Base-by-base conservation (phyloP, 306 rosid species). In the Dryas drummondii region DNA sequence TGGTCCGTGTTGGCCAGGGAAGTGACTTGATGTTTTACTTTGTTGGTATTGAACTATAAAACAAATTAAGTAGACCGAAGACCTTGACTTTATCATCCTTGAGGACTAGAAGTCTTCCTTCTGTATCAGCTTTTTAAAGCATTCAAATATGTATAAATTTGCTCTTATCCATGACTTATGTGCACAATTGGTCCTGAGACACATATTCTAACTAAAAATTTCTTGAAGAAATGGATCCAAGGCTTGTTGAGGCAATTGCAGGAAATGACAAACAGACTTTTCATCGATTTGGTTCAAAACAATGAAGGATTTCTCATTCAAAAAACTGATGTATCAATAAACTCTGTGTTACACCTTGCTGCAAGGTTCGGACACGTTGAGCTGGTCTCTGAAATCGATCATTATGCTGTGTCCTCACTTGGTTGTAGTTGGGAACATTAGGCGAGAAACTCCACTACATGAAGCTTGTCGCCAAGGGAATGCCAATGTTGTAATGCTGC, bases 381-480 rank as follows among this genome's bases (percentile, higher is more conserved):
- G n/a, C 72, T 84, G 72, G 90, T 60, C 15, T 60, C 84, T 48
- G 84, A 83, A 19, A 87, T n/a, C n/a, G n/a, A n/a, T 89, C 26
- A 44, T 89, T 41, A 82, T 76, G 37, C 9, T 82, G 58, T 70
- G 85, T 26, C 93, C 97, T 12, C 86, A 81, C 50, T 65, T 91
- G 90, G 87, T 86, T 73, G 68, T 76, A 49, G 78, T 85, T 2
- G 84, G 81, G 80, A 86, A 91, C n/a, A 2, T 61, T 47, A 84
- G 83, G 67, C 79, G 75, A 42, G 91, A 87, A 58, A 89, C 91
- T 26, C 93, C 97, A 19, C 47, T 91, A 71, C 93, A 89, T 19
- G 94, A 91, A 74, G 92, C 92, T 78, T 87, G 88, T 55, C 44
- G 70, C 27, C 69, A 66, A 73, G 93, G 89, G 63, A 84, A 82